These are phyloP conservation scores for Pseudogymnoascus sp. DNA, from an alignment of 2,329 filamentous ascomycete species.

Conservation along the genomic window DNA sequence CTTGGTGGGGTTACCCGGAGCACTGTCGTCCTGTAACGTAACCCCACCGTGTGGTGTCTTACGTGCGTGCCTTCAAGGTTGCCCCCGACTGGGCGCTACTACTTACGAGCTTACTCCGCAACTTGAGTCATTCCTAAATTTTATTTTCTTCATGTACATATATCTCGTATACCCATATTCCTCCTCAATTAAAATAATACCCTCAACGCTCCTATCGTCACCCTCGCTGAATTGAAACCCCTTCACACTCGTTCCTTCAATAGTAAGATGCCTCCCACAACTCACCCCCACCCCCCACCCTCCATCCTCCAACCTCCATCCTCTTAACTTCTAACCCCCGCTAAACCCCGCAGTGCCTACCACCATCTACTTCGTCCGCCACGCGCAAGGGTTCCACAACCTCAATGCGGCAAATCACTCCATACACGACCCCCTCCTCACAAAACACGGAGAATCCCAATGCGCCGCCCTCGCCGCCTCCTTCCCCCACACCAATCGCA, in stretches of 20 bases:
- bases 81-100: neutral
- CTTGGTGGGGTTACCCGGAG: neutral
- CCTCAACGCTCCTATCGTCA: neutral
- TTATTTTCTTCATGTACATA: neutral
- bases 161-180: neutral
- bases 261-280: neutral
- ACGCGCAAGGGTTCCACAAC: slow-evolving; percentile 78
- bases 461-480: slow-evolving; percentile 51
- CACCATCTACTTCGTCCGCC: slow-evolving; percentile 60
- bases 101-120: neutral
- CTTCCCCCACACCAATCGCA: slow-evolving; percentile 57
- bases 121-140: neutral
- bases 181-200: neutral
- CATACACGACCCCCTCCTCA: slow-evolving; percentile 71
- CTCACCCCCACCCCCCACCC: neutral
- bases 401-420: slow-evolving; percentile 59
- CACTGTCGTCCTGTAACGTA: slow-evolving; percentile 4
- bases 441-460: slow-evolving; percentile 66
- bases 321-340: no score
- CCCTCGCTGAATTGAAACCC: neutral
- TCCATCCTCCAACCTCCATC: no score
- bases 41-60: slow-evolving; percentile 2
- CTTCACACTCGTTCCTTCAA: neutral
- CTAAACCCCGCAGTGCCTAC: slow-evolving; percentile 9
- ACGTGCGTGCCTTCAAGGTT: neutral